Evolutionary conservation across 2,329 filamentous ascomycete genomes (phyloP), one percentile per base, ranked within the genome.

Genomic region (Colletotrichum salicis): DNA sequence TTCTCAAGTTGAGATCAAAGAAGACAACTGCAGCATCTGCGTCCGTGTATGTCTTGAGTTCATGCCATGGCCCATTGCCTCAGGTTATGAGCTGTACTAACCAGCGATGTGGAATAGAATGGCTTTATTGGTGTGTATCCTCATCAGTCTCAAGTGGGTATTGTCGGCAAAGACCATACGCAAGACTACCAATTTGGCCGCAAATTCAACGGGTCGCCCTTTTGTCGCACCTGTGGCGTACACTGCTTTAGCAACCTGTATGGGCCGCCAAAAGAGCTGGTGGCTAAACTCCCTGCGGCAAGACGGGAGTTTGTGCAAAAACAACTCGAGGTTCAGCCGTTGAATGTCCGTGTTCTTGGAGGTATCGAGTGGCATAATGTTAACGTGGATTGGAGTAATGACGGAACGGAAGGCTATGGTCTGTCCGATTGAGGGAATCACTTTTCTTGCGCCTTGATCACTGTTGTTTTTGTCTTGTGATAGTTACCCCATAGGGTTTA

Each of bases 1-100:
- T 79, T 69, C 81, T 76, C 29, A 81, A 77, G 60, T 84, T 80
- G 73, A 85, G 81, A 67, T 85, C 78, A 74, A 82, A 79, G 67
- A 84, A 80, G 73, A 83, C 78, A 75, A 83, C 82, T 76, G 81
- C 65, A 80, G 79, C 63, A 76, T 71, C 8, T 81, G 79, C 64
- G 70, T 76, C n/a, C 74, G 79, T n/a, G 78, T 80, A 73, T 6
- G 73, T 70, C 3, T 3, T 10, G 4, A 3, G 13, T 5, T 8
- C 3, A 33, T 15, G 35, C 13, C 15, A 37, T 15, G 13, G 12
- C 57, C 52, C 11, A 48, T 45, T 22, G n/a, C 5, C 27, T 29
- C 27, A 29, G 27, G 19, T 7, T 3, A 1, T 2, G 10, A 22
- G 6, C 37, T 15, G 10, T 4, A 4, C n/a, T 48, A 5, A n/a